Percentiles rank a stretch among this genome's conserved stretches.
Evolutionary conservation across 192 early-diverging fungal species (phyloP).

Genomic region (Haplosporangium gracile): DNA sequence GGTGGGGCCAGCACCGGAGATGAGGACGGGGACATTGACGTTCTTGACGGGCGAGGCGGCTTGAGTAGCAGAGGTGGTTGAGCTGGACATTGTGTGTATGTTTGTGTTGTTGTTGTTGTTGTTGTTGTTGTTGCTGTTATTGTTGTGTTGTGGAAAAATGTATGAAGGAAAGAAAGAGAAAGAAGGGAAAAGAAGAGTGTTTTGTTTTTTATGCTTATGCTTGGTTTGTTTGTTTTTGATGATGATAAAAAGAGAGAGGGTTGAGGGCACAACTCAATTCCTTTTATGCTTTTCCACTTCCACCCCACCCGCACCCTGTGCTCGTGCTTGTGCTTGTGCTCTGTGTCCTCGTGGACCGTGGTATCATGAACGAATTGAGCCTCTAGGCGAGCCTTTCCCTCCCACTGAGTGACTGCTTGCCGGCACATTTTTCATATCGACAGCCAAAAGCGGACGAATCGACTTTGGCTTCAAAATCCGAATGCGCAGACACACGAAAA

Average conservation of each 20-base stretch:
- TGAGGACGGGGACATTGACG: constrained; percentile 38
- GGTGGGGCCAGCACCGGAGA: constrained; percentile 44
- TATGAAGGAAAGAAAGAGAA: not conserved
- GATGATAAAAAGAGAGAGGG: not conserved
- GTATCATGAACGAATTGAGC: not conserved
- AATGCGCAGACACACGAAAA: not conserved
- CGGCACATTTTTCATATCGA: not conserved
- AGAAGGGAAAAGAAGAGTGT: not conserved
- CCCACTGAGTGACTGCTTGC: not conserved
- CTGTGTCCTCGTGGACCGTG: not conserved
- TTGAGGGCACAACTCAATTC: not conserved
- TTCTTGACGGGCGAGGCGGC: not conserved
- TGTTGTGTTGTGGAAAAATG: not conserved
- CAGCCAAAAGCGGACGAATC: not conserved
- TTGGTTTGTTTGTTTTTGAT: not conserved
- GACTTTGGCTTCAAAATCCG: not conserved
- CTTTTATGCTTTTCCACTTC: not conserved
- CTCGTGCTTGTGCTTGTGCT: too few relatives aligned
- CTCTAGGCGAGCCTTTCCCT: not conserved
- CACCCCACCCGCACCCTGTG: too few relatives aligned
- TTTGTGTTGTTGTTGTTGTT: not conserved
- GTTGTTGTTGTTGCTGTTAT: too few relatives aligned
- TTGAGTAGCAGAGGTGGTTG: not conserved
- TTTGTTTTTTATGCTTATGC: not conserved
- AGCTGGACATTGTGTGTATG: not conserved